Conservation (phyloP, 805 yeast species). For the Lipomyces kockii region DNA sequence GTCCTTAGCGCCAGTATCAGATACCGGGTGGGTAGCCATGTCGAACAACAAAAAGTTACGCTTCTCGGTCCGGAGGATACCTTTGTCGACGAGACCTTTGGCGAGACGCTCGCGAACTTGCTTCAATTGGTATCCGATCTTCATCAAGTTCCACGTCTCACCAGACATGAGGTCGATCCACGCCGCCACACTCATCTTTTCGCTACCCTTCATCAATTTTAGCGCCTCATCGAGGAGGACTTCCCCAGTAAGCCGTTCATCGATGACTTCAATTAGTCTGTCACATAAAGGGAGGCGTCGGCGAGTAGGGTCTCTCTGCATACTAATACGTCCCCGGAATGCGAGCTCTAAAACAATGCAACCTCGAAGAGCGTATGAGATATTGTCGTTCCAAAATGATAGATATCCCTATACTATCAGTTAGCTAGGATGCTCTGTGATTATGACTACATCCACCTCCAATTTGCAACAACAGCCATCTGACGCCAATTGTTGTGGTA, state of each 20-base stretch:
- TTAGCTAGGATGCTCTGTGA: background rate
- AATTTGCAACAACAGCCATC: background rate
- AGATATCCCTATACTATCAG: constrained; percentile 64
- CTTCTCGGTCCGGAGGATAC: constrained; percentile 92
- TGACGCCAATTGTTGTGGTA: background rate
- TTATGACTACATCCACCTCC: background rate
- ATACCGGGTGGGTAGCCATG: constrained; percentile 98
- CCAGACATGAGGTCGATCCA: constrained; percentile 94
- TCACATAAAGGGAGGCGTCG: constrained; percentile 87
- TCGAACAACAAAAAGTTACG: constrained; percentile 92
- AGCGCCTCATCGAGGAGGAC: constrained; percentile 92
- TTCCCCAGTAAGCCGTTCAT: constrained; percentile 89
- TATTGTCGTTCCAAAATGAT: constrained; percentile 97
- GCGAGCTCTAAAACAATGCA: constrained; percentile 92
- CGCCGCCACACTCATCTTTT: constrained; percentile 74
- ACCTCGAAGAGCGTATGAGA: constrained; percentile 94
- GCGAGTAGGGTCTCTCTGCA: constrained; percentile 91
- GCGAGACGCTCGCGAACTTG: constrained; percentile 97
- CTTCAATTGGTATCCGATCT: constrained; percentile 91
- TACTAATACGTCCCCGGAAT: constrained; percentile 82
- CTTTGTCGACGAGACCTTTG: constrained; percentile 96
- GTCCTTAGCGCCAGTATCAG: constrained; percentile 84
- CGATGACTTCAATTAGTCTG: constrained; percentile 83
- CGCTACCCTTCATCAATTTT: constrained; percentile 84
- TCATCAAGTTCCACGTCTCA: constrained; percentile 96